Conservation (phyloP, 2,329 filamentous ascomycete species). For the Fusarium bactridioides region DNA sequence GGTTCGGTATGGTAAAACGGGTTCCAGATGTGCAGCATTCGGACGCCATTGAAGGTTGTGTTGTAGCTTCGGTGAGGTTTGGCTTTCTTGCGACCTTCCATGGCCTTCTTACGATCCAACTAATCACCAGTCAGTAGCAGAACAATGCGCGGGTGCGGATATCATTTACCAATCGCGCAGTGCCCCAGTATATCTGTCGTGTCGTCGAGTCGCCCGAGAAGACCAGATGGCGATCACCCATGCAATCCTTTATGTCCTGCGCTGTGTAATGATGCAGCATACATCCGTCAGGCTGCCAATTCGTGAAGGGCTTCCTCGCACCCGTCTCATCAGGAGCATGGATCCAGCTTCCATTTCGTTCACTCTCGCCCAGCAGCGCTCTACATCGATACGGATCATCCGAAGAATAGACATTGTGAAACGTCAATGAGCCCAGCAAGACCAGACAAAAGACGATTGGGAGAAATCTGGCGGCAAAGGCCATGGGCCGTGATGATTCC, state of each 20-base stretch:
- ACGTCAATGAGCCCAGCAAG: slow-evolving; percentile 24
- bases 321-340: slow-evolving; percentile 43
- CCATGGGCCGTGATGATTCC: slow-evolving; percentile 1
- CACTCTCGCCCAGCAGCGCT: slow-evolving; percentile 46
- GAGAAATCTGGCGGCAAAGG: slow-evolving; percentile 21
- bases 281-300: slow-evolving; percentile 69
- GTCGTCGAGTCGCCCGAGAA: slow-evolving; percentile 69
- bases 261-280: slow-evolving; percentile 63
- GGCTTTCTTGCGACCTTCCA: slow-evolving; percentile 1
- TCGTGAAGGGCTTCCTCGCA: slow-evolving; percentile 47
- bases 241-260: slow-evolving; percentile 61
- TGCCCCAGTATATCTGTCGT: slow-evolving; percentile 67
- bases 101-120: slow-evolving; percentile 36
- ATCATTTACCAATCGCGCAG: slow-evolving; percentile 41
- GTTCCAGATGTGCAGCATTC: slow-evolving; percentile 68
- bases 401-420: slow-evolving; percentile 12
- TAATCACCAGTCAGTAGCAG: slow-evolving; percentile 4
- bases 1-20: slow-evolving; percentile 62
- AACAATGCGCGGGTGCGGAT: background rate
- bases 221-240: slow-evolving; percentile 59
- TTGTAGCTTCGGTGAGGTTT: slow-evolving; percentile 37
- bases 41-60: slow-evolving; percentile 54
- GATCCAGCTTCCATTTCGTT: slow-evolving; percentile 59
- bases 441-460: slow-evolving; percentile 31
- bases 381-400: slow-evolving; percentile 62